A percentile compares a stretch with the other conserved stretches of the same genome.
Conservation (phyloP, 305 asterid species). For the Rubia peregrina region DNA sequence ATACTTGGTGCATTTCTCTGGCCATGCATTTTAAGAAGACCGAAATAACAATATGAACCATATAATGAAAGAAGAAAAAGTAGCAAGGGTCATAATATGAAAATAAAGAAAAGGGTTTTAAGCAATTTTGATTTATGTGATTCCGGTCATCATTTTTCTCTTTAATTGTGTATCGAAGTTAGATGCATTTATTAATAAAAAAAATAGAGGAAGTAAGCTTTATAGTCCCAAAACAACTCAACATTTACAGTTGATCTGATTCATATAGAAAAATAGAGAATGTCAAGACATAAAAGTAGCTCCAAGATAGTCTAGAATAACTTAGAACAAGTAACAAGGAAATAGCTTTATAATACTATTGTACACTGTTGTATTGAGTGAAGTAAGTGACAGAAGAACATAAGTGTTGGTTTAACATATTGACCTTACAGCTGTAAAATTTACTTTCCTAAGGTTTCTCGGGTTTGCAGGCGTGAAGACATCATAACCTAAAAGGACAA, state of each 20-base stretch:
- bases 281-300: neutral
- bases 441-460: neutral
- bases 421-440: neutral
- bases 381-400: neutral
- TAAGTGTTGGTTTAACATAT: neutral
- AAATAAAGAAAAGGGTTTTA: neutral
- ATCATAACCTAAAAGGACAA: neutral
- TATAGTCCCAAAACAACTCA: neutral
- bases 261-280: neutral
- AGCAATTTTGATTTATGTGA: neutral
- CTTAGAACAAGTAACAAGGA: neutral
- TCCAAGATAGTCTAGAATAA: neutral
- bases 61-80: neutral
- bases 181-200: neutral
- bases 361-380: neutral
- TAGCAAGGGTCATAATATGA: neutral
- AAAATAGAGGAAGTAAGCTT: neutral
- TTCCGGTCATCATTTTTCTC: neutral
- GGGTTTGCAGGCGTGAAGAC: neutral
- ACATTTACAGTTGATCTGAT: too few relatives aligned
- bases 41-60: neutral
- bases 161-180: neutral
- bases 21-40: neutral
- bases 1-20: neutral
- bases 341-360: neutral